Percentiles rank a stretch among this genome's conserved stretches.
Conservation (phyloP, 78 protist genomes). For the Mastigamoeba balamuthi region DNA sequence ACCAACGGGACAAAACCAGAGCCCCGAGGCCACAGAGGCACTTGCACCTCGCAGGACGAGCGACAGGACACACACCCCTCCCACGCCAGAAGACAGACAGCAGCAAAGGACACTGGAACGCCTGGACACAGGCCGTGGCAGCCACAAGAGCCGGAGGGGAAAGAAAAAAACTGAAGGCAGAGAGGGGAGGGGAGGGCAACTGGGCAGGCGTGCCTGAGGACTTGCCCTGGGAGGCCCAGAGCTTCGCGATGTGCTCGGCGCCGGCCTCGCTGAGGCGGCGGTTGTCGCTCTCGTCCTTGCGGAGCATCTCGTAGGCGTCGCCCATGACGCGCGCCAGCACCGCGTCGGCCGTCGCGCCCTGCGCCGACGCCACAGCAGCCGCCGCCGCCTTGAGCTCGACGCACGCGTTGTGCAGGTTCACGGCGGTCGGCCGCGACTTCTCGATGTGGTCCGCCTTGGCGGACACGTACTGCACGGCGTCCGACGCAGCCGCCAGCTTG, state of each 20-base stretch:
- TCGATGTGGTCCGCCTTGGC: slow-evolving; percentile 10
- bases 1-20: too few species aligned
- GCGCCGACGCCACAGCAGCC: not conserved
- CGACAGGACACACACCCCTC: too few species aligned
- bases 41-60: too few species aligned
- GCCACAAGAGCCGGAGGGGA: too few species aligned
- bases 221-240: not conserved
- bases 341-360: not conserved
- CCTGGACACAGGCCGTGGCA: too few species aligned
- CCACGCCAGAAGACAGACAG: too few species aligned
- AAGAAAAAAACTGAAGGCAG: too few species aligned
- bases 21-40: too few species aligned
- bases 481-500: not conserved
- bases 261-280: slow-evolving; percentile 19
- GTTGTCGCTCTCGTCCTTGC: slow-evolving; percentile 7
- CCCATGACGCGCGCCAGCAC: not conserved
- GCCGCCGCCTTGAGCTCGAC: not conserved
- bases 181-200: not conserved
- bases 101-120: too few species aligned
- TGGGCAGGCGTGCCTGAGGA: not conserved
- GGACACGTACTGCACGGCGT: not conserved
- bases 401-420: slow-evolving; percentile 43
- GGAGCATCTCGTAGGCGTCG: slow-evolving; percentile 10
- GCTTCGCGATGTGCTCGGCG: not conserved
- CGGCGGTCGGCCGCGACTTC: slow-evolving; percentile 66